phyloP scores from a whole-genome alignment of 2,329 filamentous ascomycete genomes.

The Trichoderma cornu-damae region DNA sequence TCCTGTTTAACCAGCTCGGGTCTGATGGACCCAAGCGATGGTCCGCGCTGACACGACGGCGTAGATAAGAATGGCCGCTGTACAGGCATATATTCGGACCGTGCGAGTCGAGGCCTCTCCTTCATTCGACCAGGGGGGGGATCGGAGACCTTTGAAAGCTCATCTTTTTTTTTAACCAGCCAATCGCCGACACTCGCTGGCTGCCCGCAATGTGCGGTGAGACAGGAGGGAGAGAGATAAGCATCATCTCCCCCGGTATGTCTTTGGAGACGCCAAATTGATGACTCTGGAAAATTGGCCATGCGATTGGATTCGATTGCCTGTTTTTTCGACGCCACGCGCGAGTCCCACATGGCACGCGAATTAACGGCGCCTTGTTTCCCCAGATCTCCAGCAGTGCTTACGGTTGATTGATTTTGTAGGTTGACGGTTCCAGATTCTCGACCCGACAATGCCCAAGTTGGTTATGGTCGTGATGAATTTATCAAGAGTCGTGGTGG shows the following conservation, averaged over 20 bases:
- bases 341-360: constrained; percentile 8
- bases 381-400: constrained; percentile 9
- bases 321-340: background rate
- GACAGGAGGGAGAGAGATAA: constrained; percentile 6
- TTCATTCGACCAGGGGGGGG: background rate
- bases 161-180: no score
- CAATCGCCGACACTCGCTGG: constrained; percentile 4
- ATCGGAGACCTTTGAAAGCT: no score
- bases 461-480: no score
- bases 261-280: background rate
- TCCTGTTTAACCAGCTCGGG: background rate
- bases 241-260: background rate
- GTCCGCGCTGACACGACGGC: background rate
- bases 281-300: background rate
- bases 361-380: constrained; percentile 11
- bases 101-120: constrained; percentile 3
- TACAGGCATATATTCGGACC: background rate
- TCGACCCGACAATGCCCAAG: no score
- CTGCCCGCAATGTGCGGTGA: constrained; percentile 1
- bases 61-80: background rate
- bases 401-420: constrained; percentile 13
- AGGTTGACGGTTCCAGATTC: no score
- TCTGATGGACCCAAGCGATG: constrained; percentile 3
- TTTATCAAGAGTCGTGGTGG: background rate
- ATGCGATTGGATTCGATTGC: background rate